phyloP scores from a whole-genome alignment of 257 asterid species.

The Plantago ovata region DNA sequence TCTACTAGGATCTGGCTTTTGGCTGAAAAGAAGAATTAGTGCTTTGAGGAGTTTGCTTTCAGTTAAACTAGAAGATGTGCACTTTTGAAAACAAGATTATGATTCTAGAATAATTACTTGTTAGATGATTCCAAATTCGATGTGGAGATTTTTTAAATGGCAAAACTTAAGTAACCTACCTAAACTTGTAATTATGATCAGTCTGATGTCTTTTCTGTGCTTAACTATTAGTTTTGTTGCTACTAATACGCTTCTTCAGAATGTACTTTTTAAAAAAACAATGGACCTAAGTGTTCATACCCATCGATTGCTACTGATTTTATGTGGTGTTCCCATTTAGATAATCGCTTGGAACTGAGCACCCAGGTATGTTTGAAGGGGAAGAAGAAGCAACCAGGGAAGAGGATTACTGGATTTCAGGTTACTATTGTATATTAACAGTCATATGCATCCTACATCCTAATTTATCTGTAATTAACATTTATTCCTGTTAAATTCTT shows the following conservation, averaged over 20 bases:
- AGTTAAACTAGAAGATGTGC: too few species aligned
- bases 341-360: slow-evolving; percentile 63
- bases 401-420: slow-evolving; percentile 88
- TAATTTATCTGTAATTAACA: background rate
- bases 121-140: too few species aligned
- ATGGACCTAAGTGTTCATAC: background rate
- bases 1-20: too few species aligned
- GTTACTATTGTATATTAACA: slow-evolving; percentile 23
- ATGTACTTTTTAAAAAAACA: too few species aligned
- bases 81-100: too few species aligned
- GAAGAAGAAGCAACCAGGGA: slow-evolving; percentile 66
- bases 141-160: too few species aligned
- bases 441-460: background rate
- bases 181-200: too few species aligned
- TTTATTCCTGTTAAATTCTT: background rate
- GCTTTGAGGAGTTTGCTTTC: too few species aligned
- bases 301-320: background rate
- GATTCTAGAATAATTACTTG: too few species aligned
- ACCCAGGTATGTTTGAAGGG: slow-evolving; percentile 57
- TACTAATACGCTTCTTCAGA: background rate
- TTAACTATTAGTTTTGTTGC: background rate
- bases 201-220: too few species aligned
- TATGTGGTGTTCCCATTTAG: slow-evolving; percentile 25
- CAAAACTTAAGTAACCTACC: too few species aligned
- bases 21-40: too few species aligned